Conservation (phyloP, 2,329 filamentous ascomycete genomes). For the Aspergillus sp. region DNA sequence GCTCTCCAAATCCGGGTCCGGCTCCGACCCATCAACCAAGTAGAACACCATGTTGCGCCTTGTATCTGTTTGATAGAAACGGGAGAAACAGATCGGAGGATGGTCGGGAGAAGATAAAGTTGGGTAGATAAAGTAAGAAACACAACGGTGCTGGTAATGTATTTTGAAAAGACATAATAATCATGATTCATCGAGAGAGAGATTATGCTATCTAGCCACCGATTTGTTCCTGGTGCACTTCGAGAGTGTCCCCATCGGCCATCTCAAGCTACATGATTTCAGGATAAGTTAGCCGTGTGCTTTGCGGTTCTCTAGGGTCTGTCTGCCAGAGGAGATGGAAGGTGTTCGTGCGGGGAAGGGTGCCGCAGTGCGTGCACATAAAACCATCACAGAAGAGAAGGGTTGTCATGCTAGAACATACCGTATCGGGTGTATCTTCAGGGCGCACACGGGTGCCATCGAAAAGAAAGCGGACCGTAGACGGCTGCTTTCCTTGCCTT, state of each 20-base stretch:
- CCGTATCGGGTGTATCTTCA: conserved; percentile 85
- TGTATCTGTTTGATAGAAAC: no score
- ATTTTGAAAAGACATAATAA: conserved; percentile 1
- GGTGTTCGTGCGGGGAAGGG: neutral
- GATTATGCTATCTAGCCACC: conserved; percentile 59
- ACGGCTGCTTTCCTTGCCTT: conserved; percentile 82
- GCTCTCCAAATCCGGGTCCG: no score
- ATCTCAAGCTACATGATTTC: conserved; percentile 74
- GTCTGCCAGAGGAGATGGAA: no score
- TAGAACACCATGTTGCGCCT: no score
- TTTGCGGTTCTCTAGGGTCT: neutral
- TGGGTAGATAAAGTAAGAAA: neutral
- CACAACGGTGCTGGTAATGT: neutral
- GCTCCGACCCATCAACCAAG: no score
- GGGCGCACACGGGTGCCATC: conserved; percentile 91
- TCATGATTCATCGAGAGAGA: conserved; percentile 1
- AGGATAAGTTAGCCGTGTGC: neutral
- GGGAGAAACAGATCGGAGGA: no score
- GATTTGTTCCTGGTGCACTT: conserved; percentile 98
- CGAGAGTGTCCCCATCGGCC: conserved; percentile 91
- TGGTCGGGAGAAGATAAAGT: neutral
- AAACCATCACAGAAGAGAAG: no score
- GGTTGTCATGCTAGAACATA: conserved; percentile 55
- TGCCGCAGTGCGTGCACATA: neutral
- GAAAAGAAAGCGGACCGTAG: conserved; percentile 89